A percentile compares a stretch with the other conserved stretches of the same genome.
These are phyloP conservation scores for Passalora sequoiae DNA, from an alignment of 2,329 filamentous ascomycete genomes.

Conservation along the genomic window DNA sequence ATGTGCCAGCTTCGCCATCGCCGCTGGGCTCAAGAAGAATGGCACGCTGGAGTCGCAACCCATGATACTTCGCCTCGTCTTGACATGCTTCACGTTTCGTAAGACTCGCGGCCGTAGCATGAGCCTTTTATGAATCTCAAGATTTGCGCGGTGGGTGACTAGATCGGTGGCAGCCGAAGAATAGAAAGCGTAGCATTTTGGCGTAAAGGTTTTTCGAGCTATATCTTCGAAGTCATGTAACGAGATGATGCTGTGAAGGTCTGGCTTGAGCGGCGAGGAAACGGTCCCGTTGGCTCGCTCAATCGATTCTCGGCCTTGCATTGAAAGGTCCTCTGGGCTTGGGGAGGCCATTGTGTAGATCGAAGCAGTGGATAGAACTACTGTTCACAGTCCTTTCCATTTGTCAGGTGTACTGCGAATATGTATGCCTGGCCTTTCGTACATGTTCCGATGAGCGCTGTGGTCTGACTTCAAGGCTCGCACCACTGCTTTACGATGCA, in stretches of 20 bases:
- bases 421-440: too few species aligned
- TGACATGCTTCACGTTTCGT: conserved; percentile 36
- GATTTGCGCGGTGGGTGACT: conserved; percentile 40
- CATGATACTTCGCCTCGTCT: conserved; percentile 33
- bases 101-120: conserved; percentile 45
- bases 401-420: too few species aligned
- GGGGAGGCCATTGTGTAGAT: too few species aligned
- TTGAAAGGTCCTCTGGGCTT: too few species aligned
- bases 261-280: conserved; percentile 37
- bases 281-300: conserved; percentile 5
- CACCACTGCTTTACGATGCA: too few species aligned
- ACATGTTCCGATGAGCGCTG: too few species aligned
- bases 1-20: conserved; percentile 31
- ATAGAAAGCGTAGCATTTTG: conserved; percentile 41
- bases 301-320: conserved; percentile 7
- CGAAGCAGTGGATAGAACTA: too few species aligned
- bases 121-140: conserved; percentile 38
- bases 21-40: conserved; percentile 34
- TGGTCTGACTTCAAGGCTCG: too few species aligned
- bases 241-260: conserved; percentile 44
- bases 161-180: conserved; percentile 47
- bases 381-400: too few species aligned
- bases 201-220: conserved; percentile 30
- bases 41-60: conserved; percentile 32
- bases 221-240: conserved; percentile 44